Evolutionary conservation across 108 stramenopile species (phyloP).

Genomic region (Fragilaria crotonensis): DNA sequence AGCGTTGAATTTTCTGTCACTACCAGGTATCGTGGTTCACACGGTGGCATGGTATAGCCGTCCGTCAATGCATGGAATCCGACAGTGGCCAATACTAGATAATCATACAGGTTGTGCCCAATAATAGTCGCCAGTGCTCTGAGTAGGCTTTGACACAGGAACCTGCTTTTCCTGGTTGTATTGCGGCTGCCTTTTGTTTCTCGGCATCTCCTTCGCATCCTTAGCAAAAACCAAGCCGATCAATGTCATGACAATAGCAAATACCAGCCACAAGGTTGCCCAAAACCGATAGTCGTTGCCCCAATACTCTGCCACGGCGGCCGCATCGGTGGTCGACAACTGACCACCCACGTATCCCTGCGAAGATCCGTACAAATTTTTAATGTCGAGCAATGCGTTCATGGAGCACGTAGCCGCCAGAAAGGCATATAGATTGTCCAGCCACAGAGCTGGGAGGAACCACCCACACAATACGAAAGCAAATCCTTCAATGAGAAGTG

Average conservation of each 20-base stretch:
- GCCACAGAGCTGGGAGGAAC: slow-evolving; percentile 16
- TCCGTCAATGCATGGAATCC: too few species aligned
- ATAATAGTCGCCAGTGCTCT: too few species aligned
- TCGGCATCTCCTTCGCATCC: not conserved
- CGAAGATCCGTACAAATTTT: slow-evolving; percentile 27
- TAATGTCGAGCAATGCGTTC: slow-evolving; percentile 30
- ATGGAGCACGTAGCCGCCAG: slow-evolving; percentile 38
- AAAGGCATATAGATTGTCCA: slow-evolving; percentile 26
- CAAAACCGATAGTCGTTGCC: slow-evolving; percentile 26
- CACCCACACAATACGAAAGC: slow-evolving; percentile 10
- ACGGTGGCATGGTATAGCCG: too few species aligned
- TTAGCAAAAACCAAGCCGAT: slow-evolving; percentile 32
- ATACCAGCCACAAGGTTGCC: slow-evolving; percentile 34
- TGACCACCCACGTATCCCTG: slow-evolving; percentile 19
- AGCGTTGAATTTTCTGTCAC: too few species aligned
- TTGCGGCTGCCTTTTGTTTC: not conserved
- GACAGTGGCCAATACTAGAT: too few species aligned
- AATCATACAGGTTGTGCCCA: too few species aligned
- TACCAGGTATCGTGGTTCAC: too few species aligned
- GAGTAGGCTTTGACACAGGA: too few species aligned
- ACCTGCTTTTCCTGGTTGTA: too few species aligned
- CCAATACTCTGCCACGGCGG: slow-evolving; percentile 35
- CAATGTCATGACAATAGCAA: slow-evolving; percentile 21
- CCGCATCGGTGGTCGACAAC: slow-evolving; percentile 17
- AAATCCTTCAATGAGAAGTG: slow-evolving; percentile 26